Evolutionary conservation across 306 rosid genomes (phyloP).

Genomic region (Quercus alba): DNA sequence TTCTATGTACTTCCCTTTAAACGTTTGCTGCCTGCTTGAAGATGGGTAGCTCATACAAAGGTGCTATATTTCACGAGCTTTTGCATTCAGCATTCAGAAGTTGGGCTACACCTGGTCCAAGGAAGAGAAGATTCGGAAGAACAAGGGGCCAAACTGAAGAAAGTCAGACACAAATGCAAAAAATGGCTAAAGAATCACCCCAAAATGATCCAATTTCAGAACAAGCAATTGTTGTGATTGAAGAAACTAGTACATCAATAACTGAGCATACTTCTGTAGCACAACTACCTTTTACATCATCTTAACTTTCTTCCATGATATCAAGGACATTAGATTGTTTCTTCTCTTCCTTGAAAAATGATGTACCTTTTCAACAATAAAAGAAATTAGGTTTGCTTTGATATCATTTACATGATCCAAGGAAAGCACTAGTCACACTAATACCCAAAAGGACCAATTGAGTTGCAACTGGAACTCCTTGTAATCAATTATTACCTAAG

Average conservation of each 20-base stretch:
- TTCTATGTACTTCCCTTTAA: background rate
- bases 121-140: background rate
- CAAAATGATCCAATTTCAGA: slow-evolving; percentile 32
- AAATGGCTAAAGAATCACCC: slow-evolving; percentile 28
- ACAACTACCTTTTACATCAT: slow-evolving; percentile 15
- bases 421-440: too few species aligned
- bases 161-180: background rate
- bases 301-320: background rate
- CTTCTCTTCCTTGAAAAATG: background rate
- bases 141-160: background rate
- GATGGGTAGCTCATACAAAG: slow-evolving; percentile 68
- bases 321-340: background rate
- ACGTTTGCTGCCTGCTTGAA: slow-evolving; percentile 24
- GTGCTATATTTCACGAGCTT: slow-evolving; percentile 7
- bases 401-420: too few species aligned
- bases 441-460: too few species aligned
- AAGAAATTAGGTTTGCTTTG: background rate
- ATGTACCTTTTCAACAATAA: background rate
- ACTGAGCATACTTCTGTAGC: slow-evolving; percentile 24
- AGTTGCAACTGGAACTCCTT: too few species aligned
- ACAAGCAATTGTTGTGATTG: slow-evolving; percentile 29
- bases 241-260: slow-evolving; percentile 21
- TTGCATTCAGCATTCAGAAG: background rate
- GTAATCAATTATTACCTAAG: too few species aligned
- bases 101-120: background rate